A percentile compares a stretch with the other conserved stretches of the same genome.
Evolutionary conservation across 2,329 filamentous ascomycete species (phyloP).

Genomic region (Thielaviopsis ethacetica): DNA sequence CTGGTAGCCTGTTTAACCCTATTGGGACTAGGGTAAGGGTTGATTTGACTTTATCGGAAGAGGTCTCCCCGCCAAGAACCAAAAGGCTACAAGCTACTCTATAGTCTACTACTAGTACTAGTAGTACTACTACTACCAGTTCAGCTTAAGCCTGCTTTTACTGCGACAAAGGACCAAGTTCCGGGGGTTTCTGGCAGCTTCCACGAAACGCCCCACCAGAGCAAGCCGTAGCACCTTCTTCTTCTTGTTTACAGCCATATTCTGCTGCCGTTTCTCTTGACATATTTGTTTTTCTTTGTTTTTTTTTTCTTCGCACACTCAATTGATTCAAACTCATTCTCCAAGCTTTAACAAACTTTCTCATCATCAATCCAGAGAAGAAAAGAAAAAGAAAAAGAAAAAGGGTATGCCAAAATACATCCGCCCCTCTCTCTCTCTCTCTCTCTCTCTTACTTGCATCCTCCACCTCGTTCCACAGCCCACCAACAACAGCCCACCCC

Average conservation of each 20-base stretch:
- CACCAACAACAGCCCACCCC: background rate
- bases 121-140: no score
- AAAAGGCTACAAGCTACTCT: background rate
- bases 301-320: no score
- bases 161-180: background rate
- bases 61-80: background rate
- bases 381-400: background rate
- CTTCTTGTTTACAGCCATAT: no score
- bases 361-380: no score
- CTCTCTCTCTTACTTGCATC: no score
- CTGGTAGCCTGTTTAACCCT: background rate
- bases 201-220: conserved; percentile 1
- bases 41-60: background rate
- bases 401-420: background rate
- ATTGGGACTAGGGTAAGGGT: background rate
- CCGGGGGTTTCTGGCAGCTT: conserved; percentile 10
- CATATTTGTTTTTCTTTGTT: no score
- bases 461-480: background rate
- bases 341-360: no score
- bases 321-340: no score
- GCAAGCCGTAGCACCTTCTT: no score
- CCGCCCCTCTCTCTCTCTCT: background rate
- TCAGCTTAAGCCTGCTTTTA: no score
- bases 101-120: background rate
- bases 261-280: background rate